Evolutionary conservation across 495 filamentous ascomycete species (phyloP).

Genomic region (Penicillium samsonianum): DNA sequence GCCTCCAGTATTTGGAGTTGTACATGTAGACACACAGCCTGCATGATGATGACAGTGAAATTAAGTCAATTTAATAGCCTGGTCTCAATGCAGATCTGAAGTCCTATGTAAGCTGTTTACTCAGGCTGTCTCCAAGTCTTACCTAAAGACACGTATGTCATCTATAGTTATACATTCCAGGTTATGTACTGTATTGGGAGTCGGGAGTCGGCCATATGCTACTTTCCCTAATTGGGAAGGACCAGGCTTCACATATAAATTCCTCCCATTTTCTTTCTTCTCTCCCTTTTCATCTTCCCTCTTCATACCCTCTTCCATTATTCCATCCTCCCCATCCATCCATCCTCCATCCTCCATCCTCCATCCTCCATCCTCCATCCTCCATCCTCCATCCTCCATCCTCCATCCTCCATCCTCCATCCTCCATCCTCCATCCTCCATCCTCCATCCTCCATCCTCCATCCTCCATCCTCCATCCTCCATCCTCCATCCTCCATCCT

Average conservation of each 20-base stretch:
- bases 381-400: no score
- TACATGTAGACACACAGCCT: not conserved
- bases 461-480: no score
- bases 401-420: no score
- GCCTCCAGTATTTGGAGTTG: not conserved
- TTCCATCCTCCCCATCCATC: not conserved
- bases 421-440: not conserved
- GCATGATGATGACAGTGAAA: not conserved
- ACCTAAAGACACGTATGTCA: no score
- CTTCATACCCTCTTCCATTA: not conserved
- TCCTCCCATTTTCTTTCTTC: not conserved
- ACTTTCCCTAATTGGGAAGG: not conserved
- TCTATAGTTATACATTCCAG: no score
- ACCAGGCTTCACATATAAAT: not conserved
- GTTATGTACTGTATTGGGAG: no score
- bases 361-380: not conserved
- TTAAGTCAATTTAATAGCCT: not conserved
- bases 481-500: not conserved
- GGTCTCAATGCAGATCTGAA: not conserved
- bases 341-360: not conserved
- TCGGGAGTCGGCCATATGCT: not conserved
- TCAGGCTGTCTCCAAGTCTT: no score
- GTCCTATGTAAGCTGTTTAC: no score
- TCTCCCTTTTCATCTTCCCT: not conserved
- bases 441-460: not conserved